These are phyloP conservation scores for Cerioporus squamosus DNA, from an alignment of 1,284 basidiomycete genomes.

Conservation along the genomic window DNA sequence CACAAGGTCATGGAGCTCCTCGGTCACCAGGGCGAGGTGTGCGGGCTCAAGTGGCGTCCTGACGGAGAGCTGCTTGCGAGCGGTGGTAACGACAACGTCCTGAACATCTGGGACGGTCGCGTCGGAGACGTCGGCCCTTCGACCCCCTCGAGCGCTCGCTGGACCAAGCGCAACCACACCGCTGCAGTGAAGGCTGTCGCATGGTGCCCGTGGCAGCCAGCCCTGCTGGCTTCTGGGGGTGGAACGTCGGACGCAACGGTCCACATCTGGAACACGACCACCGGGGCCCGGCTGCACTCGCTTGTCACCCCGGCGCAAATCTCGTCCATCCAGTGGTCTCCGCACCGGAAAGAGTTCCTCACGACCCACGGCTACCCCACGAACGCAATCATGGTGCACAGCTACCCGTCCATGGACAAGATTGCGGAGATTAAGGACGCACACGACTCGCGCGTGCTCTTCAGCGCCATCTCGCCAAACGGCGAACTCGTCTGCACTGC, in stretches of 20 bases:
- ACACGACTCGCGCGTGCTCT: conserved; percentile 89
- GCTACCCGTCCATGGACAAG: conserved; percentile 62
- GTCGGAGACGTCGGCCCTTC: conserved; percentile 64
- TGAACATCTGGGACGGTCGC: conserved; percentile 94
- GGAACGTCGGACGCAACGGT: conserved; percentile 95
- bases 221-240: conserved; percentile 91
- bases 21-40: conserved; percentile 91
- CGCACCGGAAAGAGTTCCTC: conserved; percentile 89
- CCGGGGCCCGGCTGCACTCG: conserved; percentile 86
- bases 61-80: conserved; percentile 91
- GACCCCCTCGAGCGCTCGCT: conserved; percentile 73
- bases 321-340: conserved; percentile 90
- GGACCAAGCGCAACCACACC: conserved; percentile 94
- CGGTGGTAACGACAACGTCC: conserved; percentile 95
- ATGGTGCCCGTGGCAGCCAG: conserved; percentile 97
- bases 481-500: conserved; percentile 91
- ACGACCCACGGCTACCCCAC: conserved; percentile 92
- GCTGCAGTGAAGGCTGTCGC: conserved; percentile 97
- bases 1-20: conserved; percentile 91
- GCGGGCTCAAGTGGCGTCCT: conserved; percentile 80
- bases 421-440: conserved; percentile 91
- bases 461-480: conserved; percentile 83
- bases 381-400: conserved; percentile 53
- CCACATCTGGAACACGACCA: conserved; percentile 92
- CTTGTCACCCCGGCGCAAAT: conserved; percentile 89